A percentile compares a stretch with the other conserved stretches of the same genome.
phyloP scores from a whole-genome alignment of 1,284 basidiomycete species.

The Sphagnurus paluster region DNA sequence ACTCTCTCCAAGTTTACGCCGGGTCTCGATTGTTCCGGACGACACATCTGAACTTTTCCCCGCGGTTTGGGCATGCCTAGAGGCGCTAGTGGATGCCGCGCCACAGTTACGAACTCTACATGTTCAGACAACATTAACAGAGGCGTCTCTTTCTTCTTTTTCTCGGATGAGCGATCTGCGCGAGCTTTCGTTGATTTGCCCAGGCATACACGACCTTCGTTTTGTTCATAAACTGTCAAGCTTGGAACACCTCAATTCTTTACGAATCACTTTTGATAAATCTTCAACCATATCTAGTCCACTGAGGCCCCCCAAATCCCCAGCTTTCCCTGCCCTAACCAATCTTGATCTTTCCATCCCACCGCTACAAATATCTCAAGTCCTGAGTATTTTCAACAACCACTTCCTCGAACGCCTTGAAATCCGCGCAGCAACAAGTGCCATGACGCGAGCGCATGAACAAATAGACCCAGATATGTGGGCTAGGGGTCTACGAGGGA shows the following conservation, averaged over 20 bases:
- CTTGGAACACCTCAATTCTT: constrained; percentile 5
- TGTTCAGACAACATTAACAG: constrained; percentile 2
- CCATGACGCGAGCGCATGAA: background rate
- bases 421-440: background rate
- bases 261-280: constrained; percentile 2
- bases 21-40: constrained; percentile 2
- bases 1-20: background rate
- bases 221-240: constrained; percentile 4
- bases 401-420: constrained; percentile 9
- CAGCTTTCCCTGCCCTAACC: constrained; percentile 5
- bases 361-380: background rate
- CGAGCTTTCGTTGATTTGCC: background rate
- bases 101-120: constrained; percentile 2
- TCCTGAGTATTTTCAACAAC: constrained; percentile 5
- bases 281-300: background rate
- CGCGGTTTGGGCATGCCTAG: constrained; percentile 3
- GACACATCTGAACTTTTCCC: background rate
- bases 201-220: constrained; percentile 1
- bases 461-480: background rate
- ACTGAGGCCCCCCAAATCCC: background rate
- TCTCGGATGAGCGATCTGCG: constrained; percentile 4
- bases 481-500: background rate
- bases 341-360: background rate
- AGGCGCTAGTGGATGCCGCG: background rate
- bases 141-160: background rate